These are phyloP conservation scores for Coniochaeta prunicola DNA, from an alignment of 2,329 filamentous ascomycete species.

Conservation along the genomic window DNA sequence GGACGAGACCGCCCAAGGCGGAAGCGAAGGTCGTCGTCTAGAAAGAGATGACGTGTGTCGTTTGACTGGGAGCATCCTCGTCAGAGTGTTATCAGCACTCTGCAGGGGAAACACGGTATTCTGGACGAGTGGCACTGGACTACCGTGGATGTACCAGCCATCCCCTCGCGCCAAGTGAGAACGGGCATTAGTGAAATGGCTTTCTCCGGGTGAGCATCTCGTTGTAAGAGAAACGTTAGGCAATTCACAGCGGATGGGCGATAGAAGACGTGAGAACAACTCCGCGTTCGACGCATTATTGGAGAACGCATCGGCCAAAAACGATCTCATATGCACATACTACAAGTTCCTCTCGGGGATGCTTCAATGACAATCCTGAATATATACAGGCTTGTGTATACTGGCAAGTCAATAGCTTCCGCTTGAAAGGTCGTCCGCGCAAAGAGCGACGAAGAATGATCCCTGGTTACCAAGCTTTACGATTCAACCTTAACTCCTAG, in stretches of 20 bases:
- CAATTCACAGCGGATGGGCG: neutral
- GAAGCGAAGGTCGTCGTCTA: conserved; percentile 63
- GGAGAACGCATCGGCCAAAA: too few relatives aligned
- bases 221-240: neutral
- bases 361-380: too few relatives aligned
- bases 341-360: too few relatives aligned
- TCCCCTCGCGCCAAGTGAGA: neutral
- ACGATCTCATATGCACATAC: too few relatives aligned
- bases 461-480: neutral
- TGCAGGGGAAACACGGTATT: neutral
- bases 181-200: neutral
- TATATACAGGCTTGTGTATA: too few relatives aligned
- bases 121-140: neutral
- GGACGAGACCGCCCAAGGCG: conserved; percentile 67
- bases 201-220: neutral
- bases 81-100: neutral
- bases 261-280: neutral
- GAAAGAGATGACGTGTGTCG: neutral
- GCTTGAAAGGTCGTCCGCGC: neutral
- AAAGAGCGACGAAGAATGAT: neutral
- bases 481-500: neutral
- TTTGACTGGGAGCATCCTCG: neutral
- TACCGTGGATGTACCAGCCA: neutral
- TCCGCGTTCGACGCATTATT: neutral
- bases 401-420: neutral